Evolutionary conservation across 441 rosid genomes (phyloP).

Genomic region (Corymbia citriodora): DNA sequence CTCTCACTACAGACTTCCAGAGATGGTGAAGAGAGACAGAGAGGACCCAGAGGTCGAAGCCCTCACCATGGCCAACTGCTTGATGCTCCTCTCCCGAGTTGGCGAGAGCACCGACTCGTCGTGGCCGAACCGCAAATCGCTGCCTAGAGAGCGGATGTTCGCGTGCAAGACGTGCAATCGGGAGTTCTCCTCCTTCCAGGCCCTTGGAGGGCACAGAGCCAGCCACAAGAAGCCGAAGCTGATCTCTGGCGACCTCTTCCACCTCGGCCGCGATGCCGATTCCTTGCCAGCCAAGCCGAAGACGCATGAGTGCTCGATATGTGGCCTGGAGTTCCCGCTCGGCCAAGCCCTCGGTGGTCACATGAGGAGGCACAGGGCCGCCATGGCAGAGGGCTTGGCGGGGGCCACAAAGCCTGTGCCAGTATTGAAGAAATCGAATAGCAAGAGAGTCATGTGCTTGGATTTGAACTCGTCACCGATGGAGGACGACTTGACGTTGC

Average conservation of each 20-base stretch:
- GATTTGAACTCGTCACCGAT: slow-evolving; percentile 60
- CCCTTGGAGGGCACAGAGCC: not conserved
- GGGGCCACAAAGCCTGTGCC: slow-evolving; percentile 21
- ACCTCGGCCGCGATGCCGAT: not conserved
- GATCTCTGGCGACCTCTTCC: not conserved
- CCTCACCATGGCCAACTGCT: not conserved
- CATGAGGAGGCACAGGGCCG: not conserved
- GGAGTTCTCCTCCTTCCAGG: not conserved
- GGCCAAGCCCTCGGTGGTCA: not conserved
- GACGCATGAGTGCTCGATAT: not conserved
- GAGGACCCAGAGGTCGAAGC: not conserved
- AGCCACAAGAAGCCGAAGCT: not conserved
- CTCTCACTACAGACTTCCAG: not conserved
- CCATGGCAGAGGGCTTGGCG: slow-evolving; percentile 9
- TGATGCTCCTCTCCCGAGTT: not conserved
- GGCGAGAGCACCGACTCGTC: not conserved
- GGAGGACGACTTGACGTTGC: slow-evolving; percentile 55
- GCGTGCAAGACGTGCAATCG: not conserved
- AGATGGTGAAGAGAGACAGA: not conserved
- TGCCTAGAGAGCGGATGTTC: not conserved
- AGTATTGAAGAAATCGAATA: slow-evolving; percentile 53
- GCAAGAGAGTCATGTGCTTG: slow-evolving; percentile 45
- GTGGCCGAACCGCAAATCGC: not conserved
- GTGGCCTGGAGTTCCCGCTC: not conserved
- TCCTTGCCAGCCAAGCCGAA: not conserved